Percentiles rank a stretch among this genome's conserved stretches.
Conservation (phyloP, 768 basidiomycete genomes). For the Cystofilobasidium capitatum region DNA sequence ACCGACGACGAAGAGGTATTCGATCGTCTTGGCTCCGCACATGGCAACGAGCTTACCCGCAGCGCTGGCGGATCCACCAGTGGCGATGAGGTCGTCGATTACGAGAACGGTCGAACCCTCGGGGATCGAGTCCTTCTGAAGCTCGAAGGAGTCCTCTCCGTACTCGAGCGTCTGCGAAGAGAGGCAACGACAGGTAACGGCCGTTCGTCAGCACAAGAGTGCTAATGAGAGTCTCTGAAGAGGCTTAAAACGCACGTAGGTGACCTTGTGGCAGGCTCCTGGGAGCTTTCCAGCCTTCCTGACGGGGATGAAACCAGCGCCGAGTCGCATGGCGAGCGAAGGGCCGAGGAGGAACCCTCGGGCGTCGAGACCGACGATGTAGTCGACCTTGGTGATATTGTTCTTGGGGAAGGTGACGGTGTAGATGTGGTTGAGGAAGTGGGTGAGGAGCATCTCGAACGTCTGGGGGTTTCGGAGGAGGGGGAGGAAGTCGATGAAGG, state of each 20-base stretch:
- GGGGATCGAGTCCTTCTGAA: constrained; percentile 76
- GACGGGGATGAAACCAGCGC: constrained; percentile 91
- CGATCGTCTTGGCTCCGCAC: constrained; percentile 71
- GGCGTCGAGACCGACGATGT: constrained; percentile 89
- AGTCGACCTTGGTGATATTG: constrained; percentile 57
- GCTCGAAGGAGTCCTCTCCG: constrained; percentile 91
- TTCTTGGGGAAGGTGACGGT: constrained; percentile 57
- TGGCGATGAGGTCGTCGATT: constrained; percentile 92
- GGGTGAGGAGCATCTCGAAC: constrained; percentile 83
- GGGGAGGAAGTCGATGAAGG: constrained; percentile 81
- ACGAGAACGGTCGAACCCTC: constrained; percentile 75
- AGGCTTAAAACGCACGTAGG: constrained; percentile 56
- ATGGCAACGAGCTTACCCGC: constrained; percentile 79
- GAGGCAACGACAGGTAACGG: no score
- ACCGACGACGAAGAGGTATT: constrained; percentile 92
- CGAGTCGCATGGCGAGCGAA: constrained; percentile 75
- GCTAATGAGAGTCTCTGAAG: background rate
- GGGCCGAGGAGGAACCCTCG: constrained; percentile 93
- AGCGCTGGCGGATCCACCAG: constrained; percentile 87
- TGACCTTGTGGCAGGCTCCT: constrained; percentile 61
- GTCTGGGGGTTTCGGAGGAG: constrained; percentile 73
- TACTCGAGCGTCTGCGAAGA: constrained; percentile 51
- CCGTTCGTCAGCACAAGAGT: no score
- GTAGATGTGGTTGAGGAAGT: constrained; percentile 74
- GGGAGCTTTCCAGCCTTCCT: constrained; percentile 93